Evolutionary conservation across 441 rosid species (phyloP).

Genomic region (Syzygium syzygioides): DNA sequence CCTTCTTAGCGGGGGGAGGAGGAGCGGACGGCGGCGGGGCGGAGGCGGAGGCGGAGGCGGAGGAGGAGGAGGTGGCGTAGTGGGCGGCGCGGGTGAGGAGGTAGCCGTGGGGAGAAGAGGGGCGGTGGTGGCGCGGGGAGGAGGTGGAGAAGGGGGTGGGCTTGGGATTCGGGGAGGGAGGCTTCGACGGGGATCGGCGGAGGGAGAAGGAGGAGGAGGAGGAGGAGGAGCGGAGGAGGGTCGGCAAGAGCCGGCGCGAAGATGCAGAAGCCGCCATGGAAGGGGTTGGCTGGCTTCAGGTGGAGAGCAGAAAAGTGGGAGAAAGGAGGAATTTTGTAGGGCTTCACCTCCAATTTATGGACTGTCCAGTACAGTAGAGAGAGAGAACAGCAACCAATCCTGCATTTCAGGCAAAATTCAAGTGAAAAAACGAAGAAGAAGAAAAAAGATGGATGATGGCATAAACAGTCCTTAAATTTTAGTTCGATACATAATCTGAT

Average conservation of each 20-base stretch:
- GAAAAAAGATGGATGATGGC: accelerated
- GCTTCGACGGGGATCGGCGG: constrained; percentile 53
- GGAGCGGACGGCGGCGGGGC: constrained; percentile 13
- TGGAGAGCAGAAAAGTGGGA: background rate
- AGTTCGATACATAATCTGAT: no score
- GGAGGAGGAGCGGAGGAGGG: constrained; percentile 54
- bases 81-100: constrained; percentile 61
- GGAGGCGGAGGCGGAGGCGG: constrained; percentile 18
- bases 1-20: constrained; percentile 24
- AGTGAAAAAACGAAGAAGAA: background rate
- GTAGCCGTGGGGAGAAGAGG: constrained; percentile 41
- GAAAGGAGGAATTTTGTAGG: constrained; percentile 18
- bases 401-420: background rate
- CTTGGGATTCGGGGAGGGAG: constrained; percentile 17
- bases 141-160: background rate
- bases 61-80: constrained; percentile 55
- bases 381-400: background rate
- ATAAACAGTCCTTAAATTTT: no score
- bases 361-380: background rate
- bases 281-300: constrained; percentile 18
- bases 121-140: constrained; percentile 23
- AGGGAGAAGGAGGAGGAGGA: constrained; percentile 18
- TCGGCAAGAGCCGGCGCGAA: constrained; percentile 62
- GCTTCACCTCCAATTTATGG: background rate
- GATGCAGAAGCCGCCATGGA: constrained; percentile 59